phyloP scores from a whole-genome alignment of 352 stramenopile species.

The Pythium aquatile region DNA sequence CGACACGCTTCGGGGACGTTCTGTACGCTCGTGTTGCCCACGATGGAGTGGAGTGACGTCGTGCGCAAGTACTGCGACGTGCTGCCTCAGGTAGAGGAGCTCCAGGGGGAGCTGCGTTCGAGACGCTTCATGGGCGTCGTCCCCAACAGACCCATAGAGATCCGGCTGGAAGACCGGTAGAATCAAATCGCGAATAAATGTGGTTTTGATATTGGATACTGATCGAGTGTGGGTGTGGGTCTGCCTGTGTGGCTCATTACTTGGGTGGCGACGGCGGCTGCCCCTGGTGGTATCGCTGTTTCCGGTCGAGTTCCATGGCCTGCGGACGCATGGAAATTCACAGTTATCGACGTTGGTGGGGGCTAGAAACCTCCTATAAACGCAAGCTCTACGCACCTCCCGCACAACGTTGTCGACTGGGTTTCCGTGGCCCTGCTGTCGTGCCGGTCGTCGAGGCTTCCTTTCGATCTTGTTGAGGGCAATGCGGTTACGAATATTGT shows the following conservation, averaged over 20 bases:
- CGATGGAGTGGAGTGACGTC: slow-evolving; percentile 47
- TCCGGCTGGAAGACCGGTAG: slow-evolving; percentile 41
- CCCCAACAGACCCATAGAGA: slow-evolving; percentile 36
- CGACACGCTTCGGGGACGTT: slow-evolving; percentile 79
- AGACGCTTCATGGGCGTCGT: slow-evolving; percentile 56
- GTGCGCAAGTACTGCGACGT: slow-evolving; percentile 35
- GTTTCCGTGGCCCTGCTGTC: slow-evolving; percentile 37
- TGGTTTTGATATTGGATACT: slow-evolving; percentile 1
- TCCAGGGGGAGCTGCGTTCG: slow-evolving; percentile 55
- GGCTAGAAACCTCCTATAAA: background rate
- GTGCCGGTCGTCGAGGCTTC: slow-evolving; percentile 50
- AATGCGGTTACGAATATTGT: slow-evolving; percentile 61
- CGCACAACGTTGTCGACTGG: slow-evolving; percentile 67
- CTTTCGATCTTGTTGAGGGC: slow-evolving; percentile 70
- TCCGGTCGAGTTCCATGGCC: slow-evolving; percentile 72
- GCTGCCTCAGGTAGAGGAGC: slow-evolving; percentile 40
- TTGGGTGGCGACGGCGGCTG: slow-evolving; percentile 31
- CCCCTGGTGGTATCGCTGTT: slow-evolving; percentile 38
- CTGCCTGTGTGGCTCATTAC: slow-evolving; percentile 5
- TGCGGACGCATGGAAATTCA: slow-evolving; percentile 14
- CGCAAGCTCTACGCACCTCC: slow-evolving; percentile 40
- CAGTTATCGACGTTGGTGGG: background rate
- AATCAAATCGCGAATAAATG: background rate
- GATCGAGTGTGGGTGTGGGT: background rate
- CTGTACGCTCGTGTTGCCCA: slow-evolving; percentile 61